Evolutionary conservation across 805 yeast species (phyloP).

Genomic region (Candida corydali): DNA sequence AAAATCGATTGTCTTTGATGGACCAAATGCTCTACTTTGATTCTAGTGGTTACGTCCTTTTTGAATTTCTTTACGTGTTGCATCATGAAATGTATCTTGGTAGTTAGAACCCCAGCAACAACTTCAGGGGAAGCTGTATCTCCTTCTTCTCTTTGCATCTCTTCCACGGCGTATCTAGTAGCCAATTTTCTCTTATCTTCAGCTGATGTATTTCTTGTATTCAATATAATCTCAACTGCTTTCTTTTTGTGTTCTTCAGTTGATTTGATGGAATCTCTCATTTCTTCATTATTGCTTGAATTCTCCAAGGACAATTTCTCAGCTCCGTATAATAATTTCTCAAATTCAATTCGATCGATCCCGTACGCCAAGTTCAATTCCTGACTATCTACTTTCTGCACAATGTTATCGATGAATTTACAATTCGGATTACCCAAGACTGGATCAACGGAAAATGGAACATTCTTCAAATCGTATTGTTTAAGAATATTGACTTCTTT

Average conservation of each 20-base stretch:
- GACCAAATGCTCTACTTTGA: conserved; percentile 74
- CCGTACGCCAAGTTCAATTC: conserved; percentile 54
- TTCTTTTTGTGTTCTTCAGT: conserved; percentile 57
- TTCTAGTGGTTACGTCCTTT: conserved; percentile 69
- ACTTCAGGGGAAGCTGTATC: conserved; percentile 96
- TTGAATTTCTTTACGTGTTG: conserved; percentile 62
- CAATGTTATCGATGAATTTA: conserved; percentile 65
- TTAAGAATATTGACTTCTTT: conserved; percentile 39
- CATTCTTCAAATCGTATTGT: conserved; percentile 30
- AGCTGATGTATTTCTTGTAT: conserved; percentile 65
- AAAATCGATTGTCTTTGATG: conserved; percentile 85
- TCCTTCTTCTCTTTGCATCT: conserved; percentile 79
- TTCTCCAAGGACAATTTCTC: conserved; percentile 53
- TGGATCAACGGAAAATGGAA: conserved; percentile 60
- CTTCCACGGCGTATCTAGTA: conserved; percentile 62
- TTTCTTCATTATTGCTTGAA: conserved; percentile 25
- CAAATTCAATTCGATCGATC: conserved; percentile 60
- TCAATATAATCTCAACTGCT: conserved; percentile 66
- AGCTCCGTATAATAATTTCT: conserved; percentile 73
- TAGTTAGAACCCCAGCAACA: conserved; percentile 88
- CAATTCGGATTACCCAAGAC: conserved; percentile 70
- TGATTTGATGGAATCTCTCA: conserved; percentile 23
- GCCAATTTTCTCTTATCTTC: conserved; percentile 57
- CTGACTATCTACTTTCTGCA: conserved; percentile 64
- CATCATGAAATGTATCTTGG: conserved; percentile 72